Percentiles rank a stretch among this genome's conserved stretches.
phyloP scores from a whole-genome alignment of 208 protist species.

The Strigomonas galati region DNA sequence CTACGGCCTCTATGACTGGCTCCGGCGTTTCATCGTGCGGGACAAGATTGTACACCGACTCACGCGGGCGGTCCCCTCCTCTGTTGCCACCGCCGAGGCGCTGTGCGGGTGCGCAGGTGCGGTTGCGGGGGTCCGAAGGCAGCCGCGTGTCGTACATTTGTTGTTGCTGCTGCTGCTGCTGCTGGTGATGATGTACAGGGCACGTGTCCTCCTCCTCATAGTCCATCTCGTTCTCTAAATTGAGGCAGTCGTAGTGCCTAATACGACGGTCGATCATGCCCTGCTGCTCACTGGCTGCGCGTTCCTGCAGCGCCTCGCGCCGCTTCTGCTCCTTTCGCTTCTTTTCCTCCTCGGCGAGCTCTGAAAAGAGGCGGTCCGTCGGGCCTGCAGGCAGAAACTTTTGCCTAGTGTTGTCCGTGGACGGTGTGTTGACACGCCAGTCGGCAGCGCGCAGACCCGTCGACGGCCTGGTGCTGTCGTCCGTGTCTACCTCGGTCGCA shows the following conservation, averaged over 20 bases:
- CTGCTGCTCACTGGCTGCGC: conserved; percentile 10
- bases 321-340: conserved; percentile 26
- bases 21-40: neutral
- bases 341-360: conserved; percentile 33
- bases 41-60: conserved; percentile 48
- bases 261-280: conserved; percentile 14
- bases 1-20: conserved; percentile 8
- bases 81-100: conserved; percentile 14
- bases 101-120: conserved; percentile 9
- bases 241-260: conserved; percentile 22
- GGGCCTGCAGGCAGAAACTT: conserved; percentile 57
- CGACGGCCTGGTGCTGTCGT: neutral
- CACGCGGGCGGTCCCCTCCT: conserved; percentile 8
- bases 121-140: neutral
- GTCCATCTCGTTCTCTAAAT: conserved; percentile 8
- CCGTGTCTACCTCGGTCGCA: conserved; percentile 7
- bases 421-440: conserved; percentile 16
- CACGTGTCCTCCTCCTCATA: neutral
- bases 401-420: neutral
- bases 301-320: conserved; percentile 18
- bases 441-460: conserved; percentile 30
- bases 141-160: neutral
- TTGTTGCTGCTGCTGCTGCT: conserved; percentile 22
- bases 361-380: conserved; percentile 66
- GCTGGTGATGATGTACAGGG: conserved; percentile 7